Conservation (phyloP, 768 basidiomycete species). For the Pisolithus microcarpus region DNA sequence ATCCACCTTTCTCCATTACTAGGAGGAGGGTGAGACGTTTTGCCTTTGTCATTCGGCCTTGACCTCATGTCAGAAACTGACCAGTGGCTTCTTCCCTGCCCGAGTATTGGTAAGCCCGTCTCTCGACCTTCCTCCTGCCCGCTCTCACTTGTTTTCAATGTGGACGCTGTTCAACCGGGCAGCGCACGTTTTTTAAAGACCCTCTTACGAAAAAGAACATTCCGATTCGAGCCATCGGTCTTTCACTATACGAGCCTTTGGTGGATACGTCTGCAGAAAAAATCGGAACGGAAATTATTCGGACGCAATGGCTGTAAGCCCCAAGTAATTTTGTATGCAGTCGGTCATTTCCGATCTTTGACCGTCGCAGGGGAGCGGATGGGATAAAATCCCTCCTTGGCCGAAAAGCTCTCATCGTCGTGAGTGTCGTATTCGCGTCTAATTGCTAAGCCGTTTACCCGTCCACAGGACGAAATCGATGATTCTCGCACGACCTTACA, state of each 20-base stretch:
- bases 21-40: slow-evolving; percentile 73
- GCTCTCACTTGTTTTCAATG: neutral
- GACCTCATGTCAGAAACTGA: slow-evolving; percentile 8
- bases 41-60: slow-evolving; percentile 9
- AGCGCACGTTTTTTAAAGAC: slow-evolving; percentile 84
- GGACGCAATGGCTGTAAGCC: slow-evolving; percentile 93
- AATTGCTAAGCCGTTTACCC: slow-evolving; percentile 10
- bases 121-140: neutral
- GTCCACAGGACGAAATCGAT: slow-evolving; percentile 72
- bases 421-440: slow-evolving; percentile 30
- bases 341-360: slow-evolving; percentile 1
- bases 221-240: slow-evolving; percentile 92
- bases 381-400: slow-evolving; percentile 69
- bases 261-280: slow-evolving; percentile 66
- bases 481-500: slow-evolving; percentile 85
- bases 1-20: neutral
- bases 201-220: slow-evolving; percentile 65
- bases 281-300: slow-evolving; percentile 77
- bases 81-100: slow-evolving; percentile 92
- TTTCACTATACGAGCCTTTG: slow-evolving; percentile 90
- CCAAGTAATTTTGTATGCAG: slow-evolving; percentile 1
- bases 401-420: slow-evolving; percentile 74
- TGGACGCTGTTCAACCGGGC: neutral
- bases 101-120: slow-evolving; percentile 72
- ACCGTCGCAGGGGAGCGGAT: slow-evolving; percentile 48